These are phyloP conservation scores for Candida coquimbonensis DNA, from an alignment of 805 yeast species.

Conservation along the genomic window DNA sequence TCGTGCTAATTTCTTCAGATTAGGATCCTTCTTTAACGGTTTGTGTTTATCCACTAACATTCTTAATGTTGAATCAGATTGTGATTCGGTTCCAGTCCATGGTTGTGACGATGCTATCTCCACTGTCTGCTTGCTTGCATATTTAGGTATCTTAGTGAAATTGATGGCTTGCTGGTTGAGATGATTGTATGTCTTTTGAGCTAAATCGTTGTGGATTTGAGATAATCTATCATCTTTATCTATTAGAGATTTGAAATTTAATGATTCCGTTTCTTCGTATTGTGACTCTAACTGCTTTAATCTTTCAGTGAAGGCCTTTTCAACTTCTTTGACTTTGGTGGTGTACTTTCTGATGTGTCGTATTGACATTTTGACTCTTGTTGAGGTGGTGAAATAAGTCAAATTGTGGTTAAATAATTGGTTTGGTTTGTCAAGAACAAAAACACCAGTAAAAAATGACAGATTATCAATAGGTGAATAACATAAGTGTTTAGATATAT, in stretches of 20 bases:
- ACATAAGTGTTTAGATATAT: no score
- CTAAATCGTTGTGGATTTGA: slow-evolving; percentile 24
- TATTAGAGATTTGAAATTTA: slow-evolving; percentile 17
- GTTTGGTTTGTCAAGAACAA: no score
- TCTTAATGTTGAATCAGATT: slow-evolving; percentile 40
- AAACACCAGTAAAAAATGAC: no score
- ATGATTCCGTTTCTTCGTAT: slow-evolving; percentile 19
- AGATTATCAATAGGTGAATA: no score
- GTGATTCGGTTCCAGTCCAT: slow-evolving; percentile 53
- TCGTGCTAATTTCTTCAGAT: slow-evolving; percentile 36
- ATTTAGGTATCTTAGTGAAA: slow-evolving; percentile 34
- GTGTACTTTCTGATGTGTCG: slow-evolving; percentile 1
- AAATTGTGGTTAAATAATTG: no score
- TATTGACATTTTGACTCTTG: not conserved
- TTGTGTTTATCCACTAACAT: slow-evolving; percentile 49
- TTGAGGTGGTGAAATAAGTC: no score
- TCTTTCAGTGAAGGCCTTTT: slow-evolving; percentile 21
- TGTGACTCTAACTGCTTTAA: slow-evolving; percentile 21
- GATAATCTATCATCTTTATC: slow-evolving; percentile 21
- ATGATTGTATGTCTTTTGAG: slow-evolving; percentile 29
- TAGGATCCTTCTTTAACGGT: slow-evolving; percentile 27
- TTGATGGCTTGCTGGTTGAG: slow-evolving; percentile 35
- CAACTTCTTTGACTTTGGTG: slow-evolving; percentile 6
- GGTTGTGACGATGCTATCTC: slow-evolving; percentile 46
- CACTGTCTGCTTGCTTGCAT: slow-evolving; percentile 36